These are phyloP conservation scores for Leccinum ochraceum DNA, from an alignment of 768 basidiomycete genomes.

Conservation along the genomic window DNA sequence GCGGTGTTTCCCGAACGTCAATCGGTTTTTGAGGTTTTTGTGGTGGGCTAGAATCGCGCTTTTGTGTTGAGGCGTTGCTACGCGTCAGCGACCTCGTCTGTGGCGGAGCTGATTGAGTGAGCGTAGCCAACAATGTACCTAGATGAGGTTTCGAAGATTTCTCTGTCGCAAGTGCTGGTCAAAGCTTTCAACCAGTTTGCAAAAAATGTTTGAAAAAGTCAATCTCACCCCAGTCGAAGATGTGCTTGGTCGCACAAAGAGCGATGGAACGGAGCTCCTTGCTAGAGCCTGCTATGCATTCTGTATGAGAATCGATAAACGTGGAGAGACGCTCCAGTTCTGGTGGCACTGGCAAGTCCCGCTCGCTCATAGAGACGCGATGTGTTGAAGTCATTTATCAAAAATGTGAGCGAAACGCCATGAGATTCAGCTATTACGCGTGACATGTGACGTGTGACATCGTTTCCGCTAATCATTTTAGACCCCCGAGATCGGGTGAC, in stretches of 20 bases:
- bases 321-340: constrained; percentile 52
- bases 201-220: constrained; percentile 3
- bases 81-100: constrained; percentile 70
- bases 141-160: constrained; percentile 62
- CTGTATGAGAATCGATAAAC: constrained; percentile 54
- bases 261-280: constrained; percentile 56
- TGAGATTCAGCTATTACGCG: not conserved
- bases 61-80: constrained; percentile 33
- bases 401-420: not conserved
- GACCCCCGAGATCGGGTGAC: not conserved
- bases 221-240: constrained; percentile 73
- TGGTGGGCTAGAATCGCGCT: constrained; percentile 43
- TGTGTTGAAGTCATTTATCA: not conserved
- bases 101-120: constrained; percentile 69
- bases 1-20: constrained; percentile 61
- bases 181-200: constrained; percentile 4
- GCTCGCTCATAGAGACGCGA: constrained; percentile 20
- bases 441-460: not conserved
- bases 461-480: not conserved
- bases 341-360: constrained; percentile 31
- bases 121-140: constrained; percentile 60
- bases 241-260: constrained; percentile 66
- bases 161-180: constrained; percentile 69
- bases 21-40: constrained; percentile 35
- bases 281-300: constrained; percentile 57